Conservation (phyloP, 257 asterid genomes). For the Leonotis leonurus region DNA sequence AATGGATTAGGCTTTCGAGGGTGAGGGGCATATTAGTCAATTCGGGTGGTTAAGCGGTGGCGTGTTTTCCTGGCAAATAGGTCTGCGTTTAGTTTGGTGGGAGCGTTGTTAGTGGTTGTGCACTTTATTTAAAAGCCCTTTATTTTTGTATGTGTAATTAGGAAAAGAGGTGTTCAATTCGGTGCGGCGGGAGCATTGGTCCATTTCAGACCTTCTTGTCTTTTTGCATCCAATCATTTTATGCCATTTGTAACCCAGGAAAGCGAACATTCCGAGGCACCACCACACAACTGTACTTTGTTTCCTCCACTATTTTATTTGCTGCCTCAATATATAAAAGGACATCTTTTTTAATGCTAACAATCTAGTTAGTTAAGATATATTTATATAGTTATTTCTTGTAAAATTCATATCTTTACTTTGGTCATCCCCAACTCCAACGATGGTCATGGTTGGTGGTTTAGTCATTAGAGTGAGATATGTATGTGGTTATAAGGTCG, state of each 20-base stretch:
- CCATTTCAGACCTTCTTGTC: slow-evolving; percentile 25
- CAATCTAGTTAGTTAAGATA: background rate
- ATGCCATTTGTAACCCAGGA: slow-evolving; percentile 23
- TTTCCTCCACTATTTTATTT: background rate
- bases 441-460: too few species aligned
- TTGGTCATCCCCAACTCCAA: background rate
- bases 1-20: background rate
- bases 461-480: background rate
- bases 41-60: slow-evolving; percentile 34
- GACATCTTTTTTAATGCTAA: background rate
- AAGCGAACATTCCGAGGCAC: slow-evolving; percentile 49
- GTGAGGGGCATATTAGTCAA: slow-evolving; percentile 38
- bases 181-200: slow-evolving; percentile 24
- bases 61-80: slow-evolving; percentile 64
- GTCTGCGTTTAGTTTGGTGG: slow-evolving; percentile 48
- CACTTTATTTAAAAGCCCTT: slow-evolving; percentile 22
- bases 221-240: slow-evolving; percentile 18
- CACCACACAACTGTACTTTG: slow-evolving; percentile 21
- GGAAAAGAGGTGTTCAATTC: slow-evolving; percentile 1
- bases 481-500: background rate
- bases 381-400: background rate
- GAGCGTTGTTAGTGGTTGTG: slow-evolving; percentile 45
- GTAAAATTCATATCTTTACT: background rate
- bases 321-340: background rate
- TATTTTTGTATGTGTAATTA: background rate